These are phyloP conservation scores for Cladophialophora bantiana DNA, from an alignment of 2,329 filamentous ascomycete species.

Conservation along the genomic window DNA sequence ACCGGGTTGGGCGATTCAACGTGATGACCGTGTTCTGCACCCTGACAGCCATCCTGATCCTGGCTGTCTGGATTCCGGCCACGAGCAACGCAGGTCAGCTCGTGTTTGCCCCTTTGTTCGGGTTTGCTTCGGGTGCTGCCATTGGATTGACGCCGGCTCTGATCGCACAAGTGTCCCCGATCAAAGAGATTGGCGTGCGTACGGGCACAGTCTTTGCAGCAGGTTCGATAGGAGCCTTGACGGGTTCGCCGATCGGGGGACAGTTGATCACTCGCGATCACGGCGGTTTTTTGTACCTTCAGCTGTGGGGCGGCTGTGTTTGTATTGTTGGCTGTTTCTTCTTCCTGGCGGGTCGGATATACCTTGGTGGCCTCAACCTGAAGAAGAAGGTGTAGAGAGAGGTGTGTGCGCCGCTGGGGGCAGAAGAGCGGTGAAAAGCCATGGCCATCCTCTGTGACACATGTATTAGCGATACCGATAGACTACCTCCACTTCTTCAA, in stretches of 20 bases:
- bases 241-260: conserved; percentile 72
- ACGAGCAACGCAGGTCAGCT: conserved; percentile 65
- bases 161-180: conserved; percentile 70
- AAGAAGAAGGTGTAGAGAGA: conserved; percentile 42
- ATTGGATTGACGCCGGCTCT: conserved; percentile 69
- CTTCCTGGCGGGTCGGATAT: conserved; percentile 49
- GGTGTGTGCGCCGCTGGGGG: neutral
- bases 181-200: conserved; percentile 72
- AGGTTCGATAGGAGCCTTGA: conserved; percentile 69
- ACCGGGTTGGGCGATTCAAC: conserved; percentile 63
- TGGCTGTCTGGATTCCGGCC: conserved; percentile 64
- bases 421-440: conserved; percentile 2
- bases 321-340: conserved; percentile 53
- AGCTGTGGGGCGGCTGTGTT: conserved; percentile 69
- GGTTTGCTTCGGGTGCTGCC: conserved; percentile 72
- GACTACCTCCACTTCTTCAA: neutral
- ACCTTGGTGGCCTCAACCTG: conserved; percentile 43
- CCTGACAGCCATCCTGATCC: conserved; percentile 55
- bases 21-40: conserved; percentile 59
- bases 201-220: conserved; percentile 70
- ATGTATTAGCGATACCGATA: neutral
- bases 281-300: conserved; percentile 65
- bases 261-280: conserved; percentile 58
- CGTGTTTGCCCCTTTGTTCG: conserved; percentile 71
- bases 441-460: neutral